phyloP scores from a whole-genome alignment of 306 rosid genomes.

The Hippophae rhamnoides region DNA sequence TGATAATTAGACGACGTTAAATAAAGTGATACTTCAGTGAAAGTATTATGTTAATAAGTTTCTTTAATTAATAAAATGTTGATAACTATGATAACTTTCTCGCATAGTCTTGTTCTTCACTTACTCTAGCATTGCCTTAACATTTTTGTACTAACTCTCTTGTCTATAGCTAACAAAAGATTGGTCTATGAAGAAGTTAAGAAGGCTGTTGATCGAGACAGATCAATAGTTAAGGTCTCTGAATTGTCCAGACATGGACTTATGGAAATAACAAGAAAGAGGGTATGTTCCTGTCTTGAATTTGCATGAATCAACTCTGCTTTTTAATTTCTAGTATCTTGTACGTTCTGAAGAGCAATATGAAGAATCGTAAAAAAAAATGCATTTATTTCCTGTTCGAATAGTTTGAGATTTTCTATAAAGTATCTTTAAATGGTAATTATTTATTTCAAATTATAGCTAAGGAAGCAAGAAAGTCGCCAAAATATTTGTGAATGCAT shows the following conservation, averaged over 20 bases:
- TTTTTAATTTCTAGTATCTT: constrained; percentile 8
- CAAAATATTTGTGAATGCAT: too few species aligned
- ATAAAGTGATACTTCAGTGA: too few species aligned
- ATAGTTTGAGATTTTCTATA: constrained; percentile 11
- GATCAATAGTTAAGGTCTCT: constrained; percentile 80
- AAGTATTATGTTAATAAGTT: too few species aligned
- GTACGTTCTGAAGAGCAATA: constrained; percentile 5
- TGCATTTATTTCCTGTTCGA: background rate
- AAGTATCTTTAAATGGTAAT: constrained; percentile 9
- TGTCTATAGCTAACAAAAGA: constrained; percentile 67
- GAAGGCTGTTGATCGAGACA: constrained; percentile 90
- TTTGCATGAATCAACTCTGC: background rate
- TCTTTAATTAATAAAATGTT: too few species aligned
- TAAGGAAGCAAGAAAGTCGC: background rate
- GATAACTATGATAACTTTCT: background rate
- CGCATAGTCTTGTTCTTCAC: background rate
- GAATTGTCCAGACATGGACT: constrained; percentile 92
- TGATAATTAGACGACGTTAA: too few species aligned
- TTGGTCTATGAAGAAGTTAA: constrained; percentile 93
- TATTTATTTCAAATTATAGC: background rate
- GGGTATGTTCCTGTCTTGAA: constrained; percentile 47
- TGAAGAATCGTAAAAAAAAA: constrained; percentile 3
- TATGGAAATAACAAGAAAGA: constrained; percentile 93
- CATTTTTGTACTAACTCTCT: constrained; percentile 6
- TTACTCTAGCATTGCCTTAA: background rate